Base-by-base conservation (phyloP, 371 early-diverging fungal genomes). In the Rhizomucor miehei region DNA sequence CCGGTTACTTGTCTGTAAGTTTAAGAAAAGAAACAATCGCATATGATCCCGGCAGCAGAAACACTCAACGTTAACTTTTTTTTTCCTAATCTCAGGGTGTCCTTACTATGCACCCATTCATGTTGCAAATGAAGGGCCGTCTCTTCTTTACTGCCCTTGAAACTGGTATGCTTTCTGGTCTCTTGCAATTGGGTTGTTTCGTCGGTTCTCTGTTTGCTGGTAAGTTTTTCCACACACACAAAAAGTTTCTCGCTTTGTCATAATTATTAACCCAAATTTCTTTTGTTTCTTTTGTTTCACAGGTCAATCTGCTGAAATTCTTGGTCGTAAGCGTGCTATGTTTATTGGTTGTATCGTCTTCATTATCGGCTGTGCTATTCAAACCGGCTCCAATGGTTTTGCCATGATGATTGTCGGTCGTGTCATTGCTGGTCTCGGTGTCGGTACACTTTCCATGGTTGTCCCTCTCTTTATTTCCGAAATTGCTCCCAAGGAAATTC, bases 361-460 rank as follows among this genome's bases (percentile, higher is more conserved):
- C 43, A 56, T 62, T 40, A 24, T 71, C 40, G 77, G 77, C 54
- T 73, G 69, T 54, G 69, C 64, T 34, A 11, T 77, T 34, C 91
- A 91, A 65, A 70, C 80, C 20, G 79, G 69, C 41, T 63, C 87
- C 21, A 51, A 47, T 29, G 60, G 67, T 46, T 72, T 77, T 48
- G 80, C 65, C 29, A 66, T 81, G 72, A 79, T 90, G 57, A 60
- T 82, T 34, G 69, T 52, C 46, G 92, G 89, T 29, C 85, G 95
- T 38, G 76, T 85, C 41, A 55, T 92, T 37, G 79, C 80, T 49
- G 95, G 95, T 56, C 57, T 93, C 6, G 90, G 86, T 56, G 77
- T 90, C 36, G 96, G 96, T 66, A 70, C 85, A 44, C 67, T 89
- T 21, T 91, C 91, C 38, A 79, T 80, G 70, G 56, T 66, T 47